phyloP scores from a whole-genome alignment of 306 rosid species.

The Senna siamea region DNA sequence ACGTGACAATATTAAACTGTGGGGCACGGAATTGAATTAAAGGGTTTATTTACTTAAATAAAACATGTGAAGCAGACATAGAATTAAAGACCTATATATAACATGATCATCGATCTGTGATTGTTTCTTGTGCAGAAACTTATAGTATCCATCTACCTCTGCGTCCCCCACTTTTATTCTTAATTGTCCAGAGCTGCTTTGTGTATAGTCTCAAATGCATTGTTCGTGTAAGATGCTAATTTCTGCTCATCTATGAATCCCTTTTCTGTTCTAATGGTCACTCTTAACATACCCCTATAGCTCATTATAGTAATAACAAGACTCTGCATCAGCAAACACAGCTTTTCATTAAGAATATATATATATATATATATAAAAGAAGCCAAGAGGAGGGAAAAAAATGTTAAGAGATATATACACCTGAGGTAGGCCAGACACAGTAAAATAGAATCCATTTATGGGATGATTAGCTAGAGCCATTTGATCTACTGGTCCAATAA shows the following conservation, averaged over 20 bases:
- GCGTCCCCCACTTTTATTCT: no score
- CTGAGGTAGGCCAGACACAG: constrained; percentile 37
- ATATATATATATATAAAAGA: no score
- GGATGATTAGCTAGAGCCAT: constrained; percentile 48
- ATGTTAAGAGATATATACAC: constrained; percentile 29
- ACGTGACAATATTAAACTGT: no score
- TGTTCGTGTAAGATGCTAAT: not conserved
- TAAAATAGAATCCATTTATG: constrained; percentile 43
- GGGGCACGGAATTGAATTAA: no score
- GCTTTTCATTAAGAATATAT: no score
- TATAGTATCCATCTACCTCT: no score
- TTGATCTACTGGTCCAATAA: constrained; percentile 57
- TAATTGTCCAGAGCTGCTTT: constrained; percentile 3
- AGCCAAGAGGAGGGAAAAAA: no score
- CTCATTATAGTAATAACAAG: not conserved
- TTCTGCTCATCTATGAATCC: not conserved
- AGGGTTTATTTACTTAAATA: no score
- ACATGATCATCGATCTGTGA: no score
- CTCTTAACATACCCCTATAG: constrained; percentile 16
- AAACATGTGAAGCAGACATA: no score
- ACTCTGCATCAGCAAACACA: constrained; percentile 10
- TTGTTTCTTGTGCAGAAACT: no score
- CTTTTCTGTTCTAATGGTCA: not conserved
- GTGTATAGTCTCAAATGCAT: not conserved
- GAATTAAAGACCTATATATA: no score